phyloP scores from a whole-genome alignment of 176 grass and related monocot genomes.

The Aechmea fasciata region DNA sequence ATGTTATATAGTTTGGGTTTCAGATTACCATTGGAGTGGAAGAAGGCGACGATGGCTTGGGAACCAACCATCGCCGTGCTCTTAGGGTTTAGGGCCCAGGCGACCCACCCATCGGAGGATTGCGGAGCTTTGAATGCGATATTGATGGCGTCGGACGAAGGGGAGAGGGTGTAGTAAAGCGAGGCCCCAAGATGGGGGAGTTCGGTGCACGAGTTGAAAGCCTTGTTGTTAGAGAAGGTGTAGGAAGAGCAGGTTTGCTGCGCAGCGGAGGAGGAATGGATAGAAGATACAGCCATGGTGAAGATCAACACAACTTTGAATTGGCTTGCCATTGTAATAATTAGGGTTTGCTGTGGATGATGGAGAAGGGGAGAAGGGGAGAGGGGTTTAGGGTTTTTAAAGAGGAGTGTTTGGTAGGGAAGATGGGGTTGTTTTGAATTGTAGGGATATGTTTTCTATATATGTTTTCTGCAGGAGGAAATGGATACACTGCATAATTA shows the following conservation, averaged over 20 bases:
- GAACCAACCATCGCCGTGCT: constrained; percentile 62
- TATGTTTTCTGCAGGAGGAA: no score
- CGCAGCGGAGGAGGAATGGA: background rate
- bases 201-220: constrained; percentile 48
- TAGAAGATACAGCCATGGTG: background rate
- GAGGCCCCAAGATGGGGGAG: constrained; percentile 61
- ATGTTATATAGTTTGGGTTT: no score
- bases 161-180: constrained; percentile 69
- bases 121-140: constrained; percentile 74
- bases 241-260: constrained; percentile 38
- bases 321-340: constrained; percentile 15
- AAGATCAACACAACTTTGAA: constrained; percentile 16
- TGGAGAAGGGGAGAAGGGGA: background rate
- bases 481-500: no score
- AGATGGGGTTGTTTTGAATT: background rate
- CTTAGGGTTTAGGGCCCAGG: constrained; percentile 75
- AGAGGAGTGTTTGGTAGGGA: background rate
- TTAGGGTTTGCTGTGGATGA: background rate
- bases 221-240: constrained; percentile 53
- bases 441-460: no score
- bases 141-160: constrained; percentile 18
- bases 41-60: constrained; percentile 62
- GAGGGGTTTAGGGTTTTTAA: background rate
- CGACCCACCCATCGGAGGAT: constrained; percentile 43
- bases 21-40: constrained; percentile 35